Conservation (phyloP, 495 filamentous ascomycete genomes). For the Aspergillus campestris region DNA sequence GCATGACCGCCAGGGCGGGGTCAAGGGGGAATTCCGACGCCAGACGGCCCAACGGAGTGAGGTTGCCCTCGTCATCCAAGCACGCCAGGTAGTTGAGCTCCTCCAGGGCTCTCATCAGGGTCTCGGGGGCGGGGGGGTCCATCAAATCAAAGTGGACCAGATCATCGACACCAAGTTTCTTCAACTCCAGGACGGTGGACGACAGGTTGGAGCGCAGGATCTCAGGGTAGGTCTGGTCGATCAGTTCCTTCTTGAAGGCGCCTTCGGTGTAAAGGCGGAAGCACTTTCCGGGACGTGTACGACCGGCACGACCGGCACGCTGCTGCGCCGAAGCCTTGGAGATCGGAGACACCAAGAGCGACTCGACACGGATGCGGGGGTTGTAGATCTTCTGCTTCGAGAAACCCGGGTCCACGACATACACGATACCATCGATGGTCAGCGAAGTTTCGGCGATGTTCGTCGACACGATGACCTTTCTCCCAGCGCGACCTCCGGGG, state of each 20-base stretch:
- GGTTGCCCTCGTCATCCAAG: conserved; percentile 89
- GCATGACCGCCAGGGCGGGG: conserved; percentile 92
- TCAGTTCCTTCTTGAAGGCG: conserved; percentile 97
- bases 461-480: conserved; percentile 93
- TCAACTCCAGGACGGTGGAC: conserved; percentile 90
- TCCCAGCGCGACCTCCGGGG: conserved; percentile 72
- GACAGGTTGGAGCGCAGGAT: conserved; percentile 90
- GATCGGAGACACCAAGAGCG: conserved; percentile 88
- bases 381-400: conserved; percentile 99
- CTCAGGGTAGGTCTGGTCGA: conserved; percentile 93
- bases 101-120: conserved; percentile 95
- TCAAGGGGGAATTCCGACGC: conserved; percentile 96
- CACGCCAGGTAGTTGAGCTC: conserved; percentile 97
- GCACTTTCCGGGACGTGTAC: conserved; percentile 95
- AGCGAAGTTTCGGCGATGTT: conserved; percentile 98
- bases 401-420: conserved; percentile 97
- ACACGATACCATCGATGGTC: conserved; percentile 98
- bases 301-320: conserved; percentile 94
- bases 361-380: conserved; percentile 91
- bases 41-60: conserved; percentile 75
- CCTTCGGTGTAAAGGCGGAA: conserved; percentile 94
- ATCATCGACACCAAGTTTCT: conserved; percentile 94
- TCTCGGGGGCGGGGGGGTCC: conserved; percentile 97
- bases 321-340: conserved; percentile 98
- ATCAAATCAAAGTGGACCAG: conserved; percentile 97